Evolutionary conservation across 2,329 filamentous ascomycete species (phyloP).

Genomic region (Sporothrix curviconia): DNA sequence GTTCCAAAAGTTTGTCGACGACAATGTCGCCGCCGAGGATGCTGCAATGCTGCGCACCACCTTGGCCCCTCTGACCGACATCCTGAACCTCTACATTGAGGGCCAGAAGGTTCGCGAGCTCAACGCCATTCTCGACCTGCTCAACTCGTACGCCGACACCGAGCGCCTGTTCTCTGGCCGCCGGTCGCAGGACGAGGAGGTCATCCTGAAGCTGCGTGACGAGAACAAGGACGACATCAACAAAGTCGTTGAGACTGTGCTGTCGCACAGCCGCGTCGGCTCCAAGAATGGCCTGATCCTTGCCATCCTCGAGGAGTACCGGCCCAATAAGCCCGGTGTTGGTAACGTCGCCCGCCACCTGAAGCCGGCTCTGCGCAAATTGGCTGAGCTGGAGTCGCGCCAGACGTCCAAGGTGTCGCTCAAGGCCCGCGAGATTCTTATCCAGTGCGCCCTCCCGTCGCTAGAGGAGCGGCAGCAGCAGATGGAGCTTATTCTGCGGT

Average conservation of each 20-base stretch:
- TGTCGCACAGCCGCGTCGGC: slow-evolving; percentile 87
- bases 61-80: slow-evolving; percentile 66
- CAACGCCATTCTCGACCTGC: slow-evolving; percentile 67
- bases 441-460: slow-evolving; percentile 92
- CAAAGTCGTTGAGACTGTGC: slow-evolving; percentile 78
- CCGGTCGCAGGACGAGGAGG: slow-evolving; percentile 82
- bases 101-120: slow-evolving; percentile 90
- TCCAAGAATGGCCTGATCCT: slow-evolving; percentile 92
- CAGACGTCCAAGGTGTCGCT: slow-evolving; percentile 88
- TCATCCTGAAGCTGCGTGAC: slow-evolving; percentile 87
- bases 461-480: slow-evolving; percentile 89
- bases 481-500: slow-evolving; percentile 98
- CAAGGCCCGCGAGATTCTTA: slow-evolving; percentile 94
- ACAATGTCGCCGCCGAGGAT: slow-evolving; percentile 69
- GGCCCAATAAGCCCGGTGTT: slow-evolving; percentile 84
- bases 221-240: slow-evolving; percentile 89
- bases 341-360: slow-evolving; percentile 87
- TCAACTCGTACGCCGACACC: slow-evolving; percentile 74
- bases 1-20: slow-evolving; percentile 81
- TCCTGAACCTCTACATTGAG: slow-evolving; percentile 75
- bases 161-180: slow-evolving; percentile 84
- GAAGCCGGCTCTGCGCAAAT: slow-evolving; percentile 70
- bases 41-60: slow-evolving; percentile 65
- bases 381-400: slow-evolving; percentile 85
- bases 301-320: slow-evolving; percentile 88